Base-by-base conservation (phyloP, 306 rosid species). In the Begonia loranthoides region DNA sequence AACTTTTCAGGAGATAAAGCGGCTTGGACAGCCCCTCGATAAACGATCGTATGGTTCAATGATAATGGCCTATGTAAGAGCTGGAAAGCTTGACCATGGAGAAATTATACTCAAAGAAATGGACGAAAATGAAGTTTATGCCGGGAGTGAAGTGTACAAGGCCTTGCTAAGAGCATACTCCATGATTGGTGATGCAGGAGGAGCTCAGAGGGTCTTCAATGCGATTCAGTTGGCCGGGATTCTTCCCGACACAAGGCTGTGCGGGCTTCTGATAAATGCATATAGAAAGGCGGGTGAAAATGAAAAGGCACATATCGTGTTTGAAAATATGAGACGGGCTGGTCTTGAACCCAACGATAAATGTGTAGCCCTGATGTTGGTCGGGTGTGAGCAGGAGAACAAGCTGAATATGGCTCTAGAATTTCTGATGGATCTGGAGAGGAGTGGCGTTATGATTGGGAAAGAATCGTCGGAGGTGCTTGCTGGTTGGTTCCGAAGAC, bases 51-150 rank as follows among this genome's bases (percentile, higher is more conserved):
- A 82, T 9, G 97, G 95, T 47, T 65, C 95, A 9, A 85, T 89
- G 90, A 72, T 85, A 66, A 85, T 74, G 94, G 90, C 90, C 57
- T 85, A 82, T 56, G 59, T 85, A 58, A 75, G 97, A 70, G 97
- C 87, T 4, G 85, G 85, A 73, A 55, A 71, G 72, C 94, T 82
- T 1, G 75, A 68, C 52, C 59, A 67, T 24, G 97, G 94, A 15
- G 94, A 89, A 58, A 48, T 0, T n/a, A 65, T 89, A 57, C 84
- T 82, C 7, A 40, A 17, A 58, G 90, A 89, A 77, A 85, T 85
- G 95, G 87, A 82, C 14, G 75, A 57, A 14, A 79, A 66, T 55
- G 90, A 85, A 61, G 72, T 82, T 57, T 69, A 56, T 7, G 90
- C 87, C 0, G 95, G 90, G 45, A 79, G 85, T 19, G 95, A 89